Base-by-base conservation (phyloP, 805 yeast species). In the Pichia nanzhaoensis region DNA sequence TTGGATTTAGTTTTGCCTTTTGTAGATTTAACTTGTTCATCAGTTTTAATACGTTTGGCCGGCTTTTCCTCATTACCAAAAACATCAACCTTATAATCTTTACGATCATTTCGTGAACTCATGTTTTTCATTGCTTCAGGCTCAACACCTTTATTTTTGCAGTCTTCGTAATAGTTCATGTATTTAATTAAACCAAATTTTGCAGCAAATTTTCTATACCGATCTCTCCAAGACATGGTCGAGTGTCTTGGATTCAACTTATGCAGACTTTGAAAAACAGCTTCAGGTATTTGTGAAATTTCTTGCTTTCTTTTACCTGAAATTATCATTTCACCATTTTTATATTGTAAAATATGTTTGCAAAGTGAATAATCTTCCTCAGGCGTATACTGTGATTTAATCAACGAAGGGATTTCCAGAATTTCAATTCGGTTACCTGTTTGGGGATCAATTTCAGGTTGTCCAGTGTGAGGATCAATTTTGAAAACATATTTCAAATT, bases 211-310 rank as follows among this genome's bases (percentile, higher is more conserved):
- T 83, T 84, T 52, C 91, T 67, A 59, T 75, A 84, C 51, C 93
- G 71, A 58, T 84, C 93, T 60, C 93, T 77, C 90, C 91, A 85
- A n/a, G 90, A 80, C 55, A 75, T 74, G 39, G 71, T 71, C 3
- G 84, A 67, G 60, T 85, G 93, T 32, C 71, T 64, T 10, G 82
- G 75, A 45, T 65, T 58, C 33, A 55, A 57, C 30, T 64, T 58
- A 37, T 68, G 65, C 47, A 74, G 58, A 19, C 59, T 58, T 16
- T 64, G 65, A 53, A 71, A 73, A 17, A 72, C 67, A 17, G 67
- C 56, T 51, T 65, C 68, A 3, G 68, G 68, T 32, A 61, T 57
- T 28, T 54, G 53, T 30, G 55, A 47, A 2, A 51, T 50, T n/a
- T 53, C 57, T 18, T 49, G 40, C 42, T 55, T 57, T 32, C 55